A percentile compares a stretch with the other conserved stretches of the same genome.
phyloP scores from a whole-genome alignment of 1,139 yeast genomes.

The Blastobotrys aristatus region DNA sequence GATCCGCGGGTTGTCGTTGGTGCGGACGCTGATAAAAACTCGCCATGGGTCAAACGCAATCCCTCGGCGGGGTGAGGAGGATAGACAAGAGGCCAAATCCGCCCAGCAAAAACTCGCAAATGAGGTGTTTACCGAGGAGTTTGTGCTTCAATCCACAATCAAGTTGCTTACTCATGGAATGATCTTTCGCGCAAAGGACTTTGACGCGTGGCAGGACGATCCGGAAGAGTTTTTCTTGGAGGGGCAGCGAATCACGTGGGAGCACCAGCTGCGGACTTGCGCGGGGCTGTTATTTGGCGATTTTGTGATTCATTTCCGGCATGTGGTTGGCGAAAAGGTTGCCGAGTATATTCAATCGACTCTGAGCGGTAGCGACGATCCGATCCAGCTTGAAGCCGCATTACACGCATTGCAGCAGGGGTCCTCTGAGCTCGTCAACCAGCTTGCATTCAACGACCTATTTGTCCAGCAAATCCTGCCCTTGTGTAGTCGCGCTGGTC shows the following conservation, averaged over 20 bases:
- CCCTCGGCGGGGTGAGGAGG: slow-evolving; percentile 53
- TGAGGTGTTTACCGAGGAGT: slow-evolving; percentile 53
- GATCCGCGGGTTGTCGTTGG: slow-evolving; percentile 61
- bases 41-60: slow-evolving; percentile 65
- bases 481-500: background rate
- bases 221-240: slow-evolving; percentile 94
- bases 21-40: slow-evolving; percentile 60
- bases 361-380: background rate
- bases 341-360: slow-evolving; percentile 1
- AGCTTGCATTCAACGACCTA: slow-evolving; percentile 58
- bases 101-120: slow-evolving; percentile 51
- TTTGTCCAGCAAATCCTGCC: slow-evolving; percentile 61
- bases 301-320: slow-evolving; percentile 59
- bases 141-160: slow-evolving; percentile 57
- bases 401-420: slow-evolving; percentile 79
- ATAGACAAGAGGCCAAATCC: slow-evolving; percentile 50
- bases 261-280: slow-evolving; percentile 79
- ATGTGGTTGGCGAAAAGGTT: slow-evolving; percentile 55
- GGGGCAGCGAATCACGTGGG: slow-evolving; percentile 73
- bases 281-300: slow-evolving; percentile 83
- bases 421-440: slow-evolving; percentile 57
- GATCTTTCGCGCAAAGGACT: slow-evolving; percentile 64
- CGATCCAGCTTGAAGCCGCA: slow-evolving; percentile 31
- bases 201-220: slow-evolving; percentile 75
- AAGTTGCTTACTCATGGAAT: slow-evolving; percentile 68